Base-by-base conservation (phyloP, 2,329 filamentous ascomycete genomes). In the Colletotrichum godetiae region DNA sequence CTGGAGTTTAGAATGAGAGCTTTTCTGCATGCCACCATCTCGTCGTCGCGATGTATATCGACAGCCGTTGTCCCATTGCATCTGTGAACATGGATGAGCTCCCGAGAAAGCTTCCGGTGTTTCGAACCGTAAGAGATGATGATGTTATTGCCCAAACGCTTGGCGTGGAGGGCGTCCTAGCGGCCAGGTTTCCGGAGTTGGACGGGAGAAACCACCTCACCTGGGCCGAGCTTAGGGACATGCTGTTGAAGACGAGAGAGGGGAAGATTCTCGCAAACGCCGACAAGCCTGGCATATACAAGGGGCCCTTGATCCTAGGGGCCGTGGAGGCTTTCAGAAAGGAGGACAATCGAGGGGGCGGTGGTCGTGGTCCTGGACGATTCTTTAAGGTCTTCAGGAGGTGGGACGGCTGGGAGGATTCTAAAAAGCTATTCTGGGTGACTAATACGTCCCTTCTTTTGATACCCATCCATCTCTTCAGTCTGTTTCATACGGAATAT, bases 281-380 rank as follows among this genome's bases (percentile, higher is more conserved):
- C 3, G 35, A 11, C 24, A 61, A 46, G 5, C 42, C 12, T 7
- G n/a, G 2, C 3, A 15, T 27, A 6, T 42, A 42, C 1, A 60
- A 60, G 22, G 13, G 22, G 2, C 35, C 7, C 6, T 6, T 37
- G 12, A n/a, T 19, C 2, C n/a, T 33, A 7, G 67, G 59, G 8
- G 67, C 60, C 0, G 53, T 69, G 5, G 60, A 53, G 12, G 67
- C 53, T 22, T 59, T 69, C 33, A 42, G 60, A 10, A 49, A 65
- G 7, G 22, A 15, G 13, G 1, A 5, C 10, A 5, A 19, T 7
- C 31, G n/a, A 4, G 4, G 3, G n/a, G n/a, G n/a, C n/a, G n/a
- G n/a, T n/a, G n/a, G n/a, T n/a, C n/a, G 10, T 5, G 31, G 24
- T 37, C 11, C 10, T 3, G 4, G 6, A 33, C 31, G 31, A 33